Evolutionary conservation across 2,329 filamentous ascomycete genomes (phyloP), one percentile per base, ranked within the genome.

Genomic region (Pyrenophora tritici-repentis): DNA sequence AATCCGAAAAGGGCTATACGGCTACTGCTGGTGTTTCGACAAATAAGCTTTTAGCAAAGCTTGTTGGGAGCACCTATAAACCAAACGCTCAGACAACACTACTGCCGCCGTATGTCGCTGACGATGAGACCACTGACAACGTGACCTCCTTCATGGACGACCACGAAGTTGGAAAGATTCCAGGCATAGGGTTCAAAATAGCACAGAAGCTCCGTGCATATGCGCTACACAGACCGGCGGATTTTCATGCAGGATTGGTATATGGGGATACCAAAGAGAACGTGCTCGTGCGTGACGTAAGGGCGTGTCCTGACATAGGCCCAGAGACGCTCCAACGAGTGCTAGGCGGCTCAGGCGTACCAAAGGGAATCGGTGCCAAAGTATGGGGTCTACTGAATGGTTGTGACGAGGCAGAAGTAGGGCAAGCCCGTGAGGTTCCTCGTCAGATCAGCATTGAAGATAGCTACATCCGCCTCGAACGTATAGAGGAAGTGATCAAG

Each of bases 361-460:
- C 88, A 50, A 84, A 83, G 61, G 89, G 88, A 22, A 85, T 91
- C 44, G 90, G 91, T 1, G 70, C 77, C 29, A 87, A 85, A 60
- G 76, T 91, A 3, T 97, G 91, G 91, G 79, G 78, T 14, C 78
- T 96, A 6, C 76, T 97, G 2, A 87, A 97, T 69, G 93, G 92
- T 5, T 79, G 91, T 22, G 93, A 97, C 70, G 76, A 85, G 44
- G 80, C 82, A 0, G 86, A 90, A 51, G 91, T 97, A 14, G 85
- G 86, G 42, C 80, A 86, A 56, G 88, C 86, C 2, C 84, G 83
- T 60, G 83, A 86, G 37, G 74, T 95, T 1, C 93, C 93, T 0
- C 86, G 85, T 1, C 92, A 97, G 72, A 95, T 97, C 68, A 94
- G 90, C 71, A 94, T 97, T 57, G 93, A 97, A 69, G 92, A 97